A percentile compares a stretch with the other conserved stretches of the same genome.
Evolutionary conservation across 1,284 basidiomycete species (phyloP).

Genomic region (Cerrena zonata): DNA sequence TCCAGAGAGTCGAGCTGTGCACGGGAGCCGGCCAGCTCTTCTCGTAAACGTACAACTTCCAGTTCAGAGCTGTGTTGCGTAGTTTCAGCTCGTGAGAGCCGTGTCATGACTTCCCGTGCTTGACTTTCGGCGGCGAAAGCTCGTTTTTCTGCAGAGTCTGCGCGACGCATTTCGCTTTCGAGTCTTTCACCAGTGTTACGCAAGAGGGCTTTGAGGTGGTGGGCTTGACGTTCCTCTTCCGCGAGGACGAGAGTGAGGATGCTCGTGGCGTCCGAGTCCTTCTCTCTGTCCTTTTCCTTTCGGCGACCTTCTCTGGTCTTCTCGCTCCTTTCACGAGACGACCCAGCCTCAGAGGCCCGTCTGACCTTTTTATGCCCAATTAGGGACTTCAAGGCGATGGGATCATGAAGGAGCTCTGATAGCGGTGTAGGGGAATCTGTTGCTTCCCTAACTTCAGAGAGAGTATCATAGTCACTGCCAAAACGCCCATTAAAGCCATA

Average conservation of each 20-base stretch:
- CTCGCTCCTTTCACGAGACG: constrained; percentile 12
- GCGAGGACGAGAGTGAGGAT: constrained; percentile 43
- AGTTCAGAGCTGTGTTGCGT: constrained; percentile 42
- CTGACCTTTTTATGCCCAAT: constrained; percentile 25
- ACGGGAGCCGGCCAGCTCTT: constrained; percentile 45
- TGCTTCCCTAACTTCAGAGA: constrained; percentile 26
- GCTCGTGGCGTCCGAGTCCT: constrained; percentile 25
- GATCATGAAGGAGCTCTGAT: constrained; percentile 29
- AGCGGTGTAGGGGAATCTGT: constrained; percentile 28
- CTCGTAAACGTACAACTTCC: constrained; percentile 39
- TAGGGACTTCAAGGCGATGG: constrained; percentile 23
- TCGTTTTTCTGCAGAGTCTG: constrained; percentile 44
- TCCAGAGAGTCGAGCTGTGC: constrained; percentile 46
- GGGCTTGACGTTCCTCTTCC: constrained; percentile 58
- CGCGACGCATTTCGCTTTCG: constrained; percentile 51
- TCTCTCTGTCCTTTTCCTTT: constrained; percentile 11
- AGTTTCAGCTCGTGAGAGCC: constrained; percentile 39
- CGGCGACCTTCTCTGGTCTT: neutral
- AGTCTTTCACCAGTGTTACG: constrained; percentile 49
- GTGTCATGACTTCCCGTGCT: constrained; percentile 36
- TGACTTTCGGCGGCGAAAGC: constrained; percentile 49
- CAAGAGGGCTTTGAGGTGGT: constrained; percentile 51
- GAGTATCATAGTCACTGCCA: constrained; percentile 1
- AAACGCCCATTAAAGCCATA: too few relatives aligned
- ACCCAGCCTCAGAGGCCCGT: constrained; percentile 14